These are phyloP conservation scores for Turritis glabra DNA, from an alignment of 345 rosid genomes.

Conservation along the genomic window DNA sequence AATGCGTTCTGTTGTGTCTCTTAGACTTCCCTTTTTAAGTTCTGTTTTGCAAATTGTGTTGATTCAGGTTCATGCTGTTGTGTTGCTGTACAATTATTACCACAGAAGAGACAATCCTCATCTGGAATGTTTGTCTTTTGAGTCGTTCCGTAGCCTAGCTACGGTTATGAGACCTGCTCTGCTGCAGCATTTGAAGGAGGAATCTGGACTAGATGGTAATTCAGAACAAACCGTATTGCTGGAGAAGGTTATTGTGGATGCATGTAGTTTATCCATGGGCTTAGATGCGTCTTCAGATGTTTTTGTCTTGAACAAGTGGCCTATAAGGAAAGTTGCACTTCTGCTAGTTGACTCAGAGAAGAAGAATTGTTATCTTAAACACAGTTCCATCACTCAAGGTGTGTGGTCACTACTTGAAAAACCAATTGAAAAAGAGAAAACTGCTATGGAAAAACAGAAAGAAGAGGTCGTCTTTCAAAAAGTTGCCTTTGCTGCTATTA, in stretches of 20 bases:
- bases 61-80: constrained; percentile 71
- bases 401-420: constrained; percentile 82
- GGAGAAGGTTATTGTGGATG: constrained; percentile 64
- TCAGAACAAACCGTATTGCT: constrained; percentile 50
- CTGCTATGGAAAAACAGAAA: not conserved
- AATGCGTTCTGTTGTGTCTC: not conserved
- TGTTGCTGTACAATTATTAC: constrained; percentile 71
- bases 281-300: constrained; percentile 50
- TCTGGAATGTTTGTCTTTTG: constrained; percentile 51
- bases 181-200: constrained; percentile 46
- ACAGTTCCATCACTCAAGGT: constrained; percentile 55
- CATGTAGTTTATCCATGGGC: constrained; percentile 59
- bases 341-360: constrained; percentile 59
- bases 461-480: constrained; percentile 49
- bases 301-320: constrained; percentile 53
- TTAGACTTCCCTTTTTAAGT: not conserved
- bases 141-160: constrained; percentile 65
- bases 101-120: constrained; percentile 59
- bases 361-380: constrained; percentile 54
- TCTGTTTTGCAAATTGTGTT: constrained; percentile 3
- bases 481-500: constrained; percentile 63
- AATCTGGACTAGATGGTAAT: constrained; percentile 39
- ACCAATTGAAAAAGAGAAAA: constrained; percentile 33
- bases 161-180: constrained; percentile 54
- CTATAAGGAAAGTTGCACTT: constrained; percentile 58